Base-by-base conservation (phyloP, 2,329 filamentous ascomycete species). In the Drechslera avenae region DNA sequence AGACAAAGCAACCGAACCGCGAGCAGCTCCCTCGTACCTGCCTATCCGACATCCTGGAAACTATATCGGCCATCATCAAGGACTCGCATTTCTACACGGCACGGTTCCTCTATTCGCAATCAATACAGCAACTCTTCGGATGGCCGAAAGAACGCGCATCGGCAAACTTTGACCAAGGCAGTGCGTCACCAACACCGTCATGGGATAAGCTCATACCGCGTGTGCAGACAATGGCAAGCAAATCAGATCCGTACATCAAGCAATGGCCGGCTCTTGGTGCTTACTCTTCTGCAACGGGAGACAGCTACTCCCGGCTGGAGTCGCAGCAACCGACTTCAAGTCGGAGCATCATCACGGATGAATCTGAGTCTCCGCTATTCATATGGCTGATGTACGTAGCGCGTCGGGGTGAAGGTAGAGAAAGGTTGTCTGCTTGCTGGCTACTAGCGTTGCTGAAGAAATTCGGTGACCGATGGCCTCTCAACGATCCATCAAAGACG, bases 1-100 rank as follows among this genome's bases (percentile, higher is more conserved):
- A 67, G 2, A 26, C 56, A 8, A 62, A 52, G 45, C 56, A 47
- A 6, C 33, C 57, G 3, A 50, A 48, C 16, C 53, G 49, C 10
- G 63, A 72, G 54, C 32, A 64, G 54, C 49, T 69, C 2, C 75
- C 79, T 12, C 78, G 77, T 13, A 78, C 83, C 19, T 83, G 82
- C 52, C 75, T 96, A 32, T 81, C 85, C 1, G 84, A 85, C 8
- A 83, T 96, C 14, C 76, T 97, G 5, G 87, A 91, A 55, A 90
- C 92, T 0, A 83, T 96, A 42, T 82, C 86, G 16, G 82, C 86
- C 37, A 88, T 97, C 39, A 83, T 96, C 41, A 83, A 86, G 54
- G 85, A 90, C 63, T 97, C 93, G 0, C 87, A 86, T 60, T 89
- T 87, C 72, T 84, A 91, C 46, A 86, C 90, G 8, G 87, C 87